Evolutionary conservation across 2,329 filamentous ascomycete species (phyloP).

Genomic region (Corinectria fuckeliana): DNA sequence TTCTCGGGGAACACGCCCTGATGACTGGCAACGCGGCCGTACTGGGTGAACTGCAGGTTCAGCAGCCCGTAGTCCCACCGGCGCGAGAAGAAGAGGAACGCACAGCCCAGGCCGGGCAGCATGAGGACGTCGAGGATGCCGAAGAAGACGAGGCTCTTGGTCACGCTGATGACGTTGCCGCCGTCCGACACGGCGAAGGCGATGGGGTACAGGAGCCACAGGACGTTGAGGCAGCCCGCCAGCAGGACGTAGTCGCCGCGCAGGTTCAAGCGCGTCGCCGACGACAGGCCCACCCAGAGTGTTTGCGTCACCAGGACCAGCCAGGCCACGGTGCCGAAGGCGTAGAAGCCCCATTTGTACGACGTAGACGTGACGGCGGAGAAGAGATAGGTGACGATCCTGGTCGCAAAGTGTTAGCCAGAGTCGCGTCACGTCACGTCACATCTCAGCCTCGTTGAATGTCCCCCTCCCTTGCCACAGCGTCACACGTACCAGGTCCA

Average conservation of each 20-base stretch:
- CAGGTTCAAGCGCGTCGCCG: conserved; percentile 50
- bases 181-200: conserved; percentile 60
- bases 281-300: conserved; percentile 45
- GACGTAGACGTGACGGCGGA: conserved; percentile 54
- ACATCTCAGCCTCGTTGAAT: neutral
- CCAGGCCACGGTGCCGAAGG: conserved; percentile 58
- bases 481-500: conserved; percentile 53
- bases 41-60: conserved; percentile 62
- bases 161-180: conserved; percentile 56
- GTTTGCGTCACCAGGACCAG: conserved; percentile 52
- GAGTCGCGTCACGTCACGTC: no score
- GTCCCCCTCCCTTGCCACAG: neutral
- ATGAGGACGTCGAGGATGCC: conserved; percentile 59
- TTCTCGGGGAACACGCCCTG: conserved; percentile 56
- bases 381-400: conserved; percentile 56
- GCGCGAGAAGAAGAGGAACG: conserved; percentile 52
- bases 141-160: conserved; percentile 56
- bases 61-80: conserved; percentile 59
- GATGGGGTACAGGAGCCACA: conserved; percentile 63
- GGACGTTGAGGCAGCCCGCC: conserved; percentile 55
- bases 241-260: conserved; percentile 53
- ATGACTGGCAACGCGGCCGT: conserved; percentile 55
- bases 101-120: conserved; percentile 51
- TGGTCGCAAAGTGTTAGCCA: conserved; percentile 10
- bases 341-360: conserved; percentile 66